phyloP scores from a whole-genome alignment of 208 protist genomes.

The Leishmania mexicana region DNA sequence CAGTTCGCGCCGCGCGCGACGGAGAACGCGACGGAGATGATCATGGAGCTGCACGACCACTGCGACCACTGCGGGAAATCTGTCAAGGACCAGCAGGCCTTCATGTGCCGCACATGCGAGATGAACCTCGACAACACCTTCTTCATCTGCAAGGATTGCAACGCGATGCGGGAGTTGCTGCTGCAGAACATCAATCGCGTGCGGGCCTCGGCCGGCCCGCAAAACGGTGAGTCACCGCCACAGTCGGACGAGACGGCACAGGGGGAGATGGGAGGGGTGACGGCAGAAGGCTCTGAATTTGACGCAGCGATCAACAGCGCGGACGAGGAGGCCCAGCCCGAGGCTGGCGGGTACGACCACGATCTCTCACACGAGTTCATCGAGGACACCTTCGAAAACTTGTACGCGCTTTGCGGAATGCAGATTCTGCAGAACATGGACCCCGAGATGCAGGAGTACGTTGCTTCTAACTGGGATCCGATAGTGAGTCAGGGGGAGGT shows the following conservation, averaged over 20 bases:
- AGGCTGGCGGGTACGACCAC: conserved; percentile 45
- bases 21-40: conserved; percentile 69
- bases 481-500: conserved; percentile 27
- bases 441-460: conserved; percentile 38
- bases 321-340: not conserved
- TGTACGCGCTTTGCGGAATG: conserved; percentile 66
- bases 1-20: conserved; percentile 62
- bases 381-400: conserved; percentile 83
- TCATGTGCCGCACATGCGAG: conserved; percentile 86
- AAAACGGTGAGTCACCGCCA: not conserved
- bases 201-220: not conserved
- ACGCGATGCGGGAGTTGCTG: conserved; percentile 49
- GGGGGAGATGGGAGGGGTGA: not conserved
- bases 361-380: conserved; percentile 79
- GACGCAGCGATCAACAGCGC: not conserved
- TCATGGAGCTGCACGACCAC: conserved; percentile 68
- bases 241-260: not conserved
- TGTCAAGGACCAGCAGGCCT: conserved; percentile 54
- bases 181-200: conserved; percentile 10
- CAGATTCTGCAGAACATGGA: conserved; percentile 64
- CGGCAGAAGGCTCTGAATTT: not conserved
- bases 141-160: conserved; percentile 76
- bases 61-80: conserved; percentile 73
- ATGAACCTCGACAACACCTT: conserved; percentile 54
- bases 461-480: conserved; percentile 32